These are phyloP conservation scores for Neurospora intermedia DNA, from an alignment of 495 filamentous ascomycete genomes.

Conservation along the genomic window DNA sequence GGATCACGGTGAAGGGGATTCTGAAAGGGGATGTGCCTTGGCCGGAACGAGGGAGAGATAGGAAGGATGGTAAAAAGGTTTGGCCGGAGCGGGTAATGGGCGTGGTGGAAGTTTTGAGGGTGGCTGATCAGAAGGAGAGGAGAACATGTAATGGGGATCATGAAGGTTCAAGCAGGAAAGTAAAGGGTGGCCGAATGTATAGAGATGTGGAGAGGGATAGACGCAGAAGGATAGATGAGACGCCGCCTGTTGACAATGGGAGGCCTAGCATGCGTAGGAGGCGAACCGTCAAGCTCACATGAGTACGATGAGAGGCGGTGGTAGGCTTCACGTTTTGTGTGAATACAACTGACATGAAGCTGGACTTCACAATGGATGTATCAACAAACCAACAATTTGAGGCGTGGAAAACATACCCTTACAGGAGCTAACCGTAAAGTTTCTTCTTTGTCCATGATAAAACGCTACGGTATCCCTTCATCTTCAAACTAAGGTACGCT, in stretches of 20 bases:
- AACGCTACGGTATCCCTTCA: not conserved
- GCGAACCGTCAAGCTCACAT: not conserved
- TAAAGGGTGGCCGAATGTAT: slow-evolving; percentile 12
- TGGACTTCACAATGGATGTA: not conserved
- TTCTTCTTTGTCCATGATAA: not conserved
- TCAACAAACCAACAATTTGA: not conserved
- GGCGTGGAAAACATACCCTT: not conserved
- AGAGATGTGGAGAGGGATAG: slow-evolving; percentile 41
- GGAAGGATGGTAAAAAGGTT: slow-evolving; percentile 3
- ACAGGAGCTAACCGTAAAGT: not conserved
- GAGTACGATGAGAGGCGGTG: not conserved
- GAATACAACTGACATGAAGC: not conserved
- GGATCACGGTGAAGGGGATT: slow-evolving; percentile 49
- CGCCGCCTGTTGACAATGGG: not conserved
- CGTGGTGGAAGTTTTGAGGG: slow-evolving; percentile 59
- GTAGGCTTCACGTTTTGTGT: not conserved
- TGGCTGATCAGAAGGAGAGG: slow-evolving; percentile 61
- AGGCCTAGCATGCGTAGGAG: not conserved
- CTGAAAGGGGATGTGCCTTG: slow-evolving; percentile 47
- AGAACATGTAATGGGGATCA: slow-evolving; percentile 24
- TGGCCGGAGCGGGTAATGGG: slow-evolving; percentile 24
- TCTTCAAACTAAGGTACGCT: not conserved
- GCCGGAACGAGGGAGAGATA: slow-evolving; percentile 1
- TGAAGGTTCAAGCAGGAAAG: slow-evolving; percentile 6
- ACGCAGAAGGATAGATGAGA: not conserved